A percentile compares a stretch with the other conserved stretches of the same genome.
phyloP scores from a whole-genome alignment of 192 early-diverging fungal genomes.

The Phlyctochytrium planicorne region DNA sequence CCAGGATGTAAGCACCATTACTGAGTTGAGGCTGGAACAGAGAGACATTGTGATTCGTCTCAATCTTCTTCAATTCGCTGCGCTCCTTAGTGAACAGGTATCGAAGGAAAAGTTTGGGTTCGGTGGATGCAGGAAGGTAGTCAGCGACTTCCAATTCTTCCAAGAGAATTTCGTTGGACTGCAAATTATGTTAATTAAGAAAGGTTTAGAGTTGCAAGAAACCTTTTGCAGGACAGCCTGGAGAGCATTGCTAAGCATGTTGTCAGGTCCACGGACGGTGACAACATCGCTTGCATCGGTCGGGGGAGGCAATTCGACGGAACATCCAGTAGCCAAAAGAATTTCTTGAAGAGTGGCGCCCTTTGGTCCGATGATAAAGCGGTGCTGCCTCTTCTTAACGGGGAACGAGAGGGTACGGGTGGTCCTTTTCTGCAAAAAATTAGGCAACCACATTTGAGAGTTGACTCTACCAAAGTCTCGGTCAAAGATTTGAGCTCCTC shows the following conservation, averaged over 20 bases:
- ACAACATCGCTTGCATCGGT: constrained; percentile 72
- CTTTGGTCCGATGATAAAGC: constrained; percentile 82
- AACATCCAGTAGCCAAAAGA: constrained; percentile 82
- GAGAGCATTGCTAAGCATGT: constrained; percentile 68
- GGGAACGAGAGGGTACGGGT: constrained; percentile 66
- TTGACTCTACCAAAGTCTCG: constrained; percentile 49
- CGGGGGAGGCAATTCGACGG: constrained; percentile 73
- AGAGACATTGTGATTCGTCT: constrained; percentile 57
- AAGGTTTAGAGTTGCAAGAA: constrained; percentile 2
- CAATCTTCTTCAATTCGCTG: constrained; percentile 72
- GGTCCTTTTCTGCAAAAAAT: constrained; percentile 43
- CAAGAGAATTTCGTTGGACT: constrained; percentile 71
- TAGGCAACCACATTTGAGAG: background rate
- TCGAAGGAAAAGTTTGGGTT: constrained; percentile 61
- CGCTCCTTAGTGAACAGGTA: constrained; percentile 71
- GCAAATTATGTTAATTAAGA: constrained; percentile 4
- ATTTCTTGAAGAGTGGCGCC: constrained; percentile 80
- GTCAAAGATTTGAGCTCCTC: constrained; percentile 58
- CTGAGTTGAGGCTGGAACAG: constrained; percentile 17
- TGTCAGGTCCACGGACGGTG: constrained; percentile 76
- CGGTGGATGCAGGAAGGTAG: constrained; percentile 48
- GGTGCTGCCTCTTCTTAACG: constrained; percentile 90
- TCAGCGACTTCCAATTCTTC: constrained; percentile 68
- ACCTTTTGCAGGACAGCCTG: constrained; percentile 77
- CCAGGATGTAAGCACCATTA: constrained; percentile 43